Conservation (phyloP, 2,329 filamentous ascomycete species). For the Botrytis galanthina region DNA sequence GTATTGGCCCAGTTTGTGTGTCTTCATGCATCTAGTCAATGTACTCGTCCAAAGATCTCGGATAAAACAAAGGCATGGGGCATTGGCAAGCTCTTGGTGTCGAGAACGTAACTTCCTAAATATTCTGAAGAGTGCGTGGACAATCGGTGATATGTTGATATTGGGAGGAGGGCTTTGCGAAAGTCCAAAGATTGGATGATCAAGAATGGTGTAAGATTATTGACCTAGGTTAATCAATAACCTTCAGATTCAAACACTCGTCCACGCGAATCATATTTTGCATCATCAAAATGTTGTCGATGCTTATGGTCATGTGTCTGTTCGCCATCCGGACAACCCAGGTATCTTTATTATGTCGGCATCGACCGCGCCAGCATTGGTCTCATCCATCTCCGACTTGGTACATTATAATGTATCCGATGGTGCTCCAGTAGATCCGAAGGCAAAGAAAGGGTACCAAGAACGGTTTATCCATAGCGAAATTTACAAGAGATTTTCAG, state of each 20-base stretch:
- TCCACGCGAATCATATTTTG: constrained; percentile 47
- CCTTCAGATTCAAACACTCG: neutral
- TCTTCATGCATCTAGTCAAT: neutral
- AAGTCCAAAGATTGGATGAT: neutral
- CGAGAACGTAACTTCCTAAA: neutral
- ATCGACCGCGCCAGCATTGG: constrained; percentile 47
- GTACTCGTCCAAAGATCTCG: neutral
- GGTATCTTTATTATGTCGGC: constrained; percentile 49
- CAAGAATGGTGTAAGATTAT: neutral
- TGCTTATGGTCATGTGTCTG: constrained; percentile 54
- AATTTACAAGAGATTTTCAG: constrained; percentile 44
- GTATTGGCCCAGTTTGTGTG: neutral
- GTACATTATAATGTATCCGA: constrained; percentile 47
- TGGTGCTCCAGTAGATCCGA: constrained; percentile 43
- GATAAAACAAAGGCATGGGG: neutral
- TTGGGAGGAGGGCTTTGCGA: neutral
- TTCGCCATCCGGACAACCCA: constrained; percentile 48
- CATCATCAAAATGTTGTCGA: constrained; percentile 51
- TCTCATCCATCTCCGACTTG: constrained; percentile 45
- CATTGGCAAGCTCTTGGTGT: neutral
- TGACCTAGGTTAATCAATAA: neutral
- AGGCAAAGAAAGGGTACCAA: constrained; percentile 42
- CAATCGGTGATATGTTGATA: neutral
- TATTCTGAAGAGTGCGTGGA: neutral
- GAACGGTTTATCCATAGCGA: constrained; percentile 50